phyloP scores from a whole-genome alignment of 305 asterid genomes.

The Fraxinus baroniana region DNA sequence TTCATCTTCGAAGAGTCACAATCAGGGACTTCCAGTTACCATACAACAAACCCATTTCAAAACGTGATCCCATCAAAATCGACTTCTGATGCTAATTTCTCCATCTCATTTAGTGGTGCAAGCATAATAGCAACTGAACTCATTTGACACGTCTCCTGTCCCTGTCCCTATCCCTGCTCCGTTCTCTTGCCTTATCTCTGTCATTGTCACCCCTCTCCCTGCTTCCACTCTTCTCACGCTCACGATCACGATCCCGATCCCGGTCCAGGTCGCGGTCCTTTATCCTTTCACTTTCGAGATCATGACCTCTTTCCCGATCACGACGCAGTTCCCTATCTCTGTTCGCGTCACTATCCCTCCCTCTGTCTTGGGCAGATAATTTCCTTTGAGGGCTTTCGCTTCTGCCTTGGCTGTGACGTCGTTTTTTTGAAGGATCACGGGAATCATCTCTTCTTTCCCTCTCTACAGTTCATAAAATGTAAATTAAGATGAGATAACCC shows the following conservation, averaged over 20 bases:
- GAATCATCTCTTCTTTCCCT: conserved; percentile 55
- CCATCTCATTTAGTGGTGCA: not conserved
- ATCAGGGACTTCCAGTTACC: not conserved
- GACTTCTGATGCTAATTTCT: not conserved
- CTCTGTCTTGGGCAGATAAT: conserved; percentile 54
- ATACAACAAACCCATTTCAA: not conserved
- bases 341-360: conserved; percentile 39
- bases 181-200: conserved; percentile 43
- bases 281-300: conserved; percentile 34
- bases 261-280: conserved; percentile 48
- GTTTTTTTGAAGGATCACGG: conserved; percentile 60
- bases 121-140: conserved; percentile 7
- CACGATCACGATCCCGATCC: conserved; percentile 42
- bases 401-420: conserved; percentile 64
- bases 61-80: not conserved
- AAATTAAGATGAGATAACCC: not conserved
- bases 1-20: not conserved
- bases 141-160: conserved; percentile 61
- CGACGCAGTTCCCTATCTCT: conserved; percentile 40
- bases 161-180: conserved; percentile 55
- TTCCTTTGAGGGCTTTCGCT: conserved; percentile 75
- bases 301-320: conserved; percentile 37
- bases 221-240: conserved; percentile 61
- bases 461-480: conserved; percentile 34
- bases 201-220: conserved; percentile 69